Conservation (phyloP, 1,284 basidiomycete species). For the Macrocystidia cucumis region DNA sequence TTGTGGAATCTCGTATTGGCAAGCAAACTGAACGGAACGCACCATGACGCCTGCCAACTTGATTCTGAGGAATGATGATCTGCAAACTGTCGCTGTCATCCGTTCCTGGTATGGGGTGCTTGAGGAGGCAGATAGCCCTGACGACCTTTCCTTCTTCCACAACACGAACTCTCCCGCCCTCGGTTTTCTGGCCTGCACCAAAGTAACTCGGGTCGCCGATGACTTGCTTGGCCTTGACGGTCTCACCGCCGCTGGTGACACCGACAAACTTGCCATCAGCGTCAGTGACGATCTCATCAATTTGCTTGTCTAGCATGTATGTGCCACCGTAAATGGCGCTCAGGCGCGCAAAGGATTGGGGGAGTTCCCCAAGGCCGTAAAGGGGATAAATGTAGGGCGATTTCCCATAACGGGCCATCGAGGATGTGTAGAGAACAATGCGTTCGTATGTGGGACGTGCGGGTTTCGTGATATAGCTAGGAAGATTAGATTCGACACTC, state of each 20-base stretch:
- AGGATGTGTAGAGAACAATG: slow-evolving; percentile 95
- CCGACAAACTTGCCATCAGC: slow-evolving; percentile 87
- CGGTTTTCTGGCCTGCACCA: slow-evolving; percentile 55
- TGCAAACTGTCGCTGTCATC: slow-evolving; percentile 94
- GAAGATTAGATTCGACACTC: slow-evolving; percentile 1
- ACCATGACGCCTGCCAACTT: slow-evolving; percentile 93
- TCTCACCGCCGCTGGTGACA: slow-evolving; percentile 87
- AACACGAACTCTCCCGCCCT: slow-evolving; percentile 79
- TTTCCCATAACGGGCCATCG: slow-evolving; percentile 99
- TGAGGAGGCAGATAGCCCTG: slow-evolving; percentile 95
- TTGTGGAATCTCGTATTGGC: slow-evolving; percentile 8
- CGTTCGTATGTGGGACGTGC: slow-evolving; percentile 91
- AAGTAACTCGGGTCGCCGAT: slow-evolving; percentile 99
- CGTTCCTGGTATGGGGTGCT: slow-evolving; percentile 97
- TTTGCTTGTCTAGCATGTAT: slow-evolving; percentile 98
- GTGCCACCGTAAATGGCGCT: slow-evolving; percentile 99
- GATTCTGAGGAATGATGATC: slow-evolving; percentile 99
- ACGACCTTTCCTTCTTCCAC: slow-evolving; percentile 94
- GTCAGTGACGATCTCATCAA: slow-evolving; percentile 88
- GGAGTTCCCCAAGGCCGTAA: slow-evolving; percentile 97
- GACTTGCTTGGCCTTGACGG: slow-evolving; percentile 95
- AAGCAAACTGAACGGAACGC: slow-evolving; percentile 19
- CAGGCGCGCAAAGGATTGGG: slow-evolving; percentile 96
- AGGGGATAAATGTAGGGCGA: slow-evolving; percentile 99
- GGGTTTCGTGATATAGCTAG: slow-evolving; percentile 87